Evolutionary conservation across 768 basidiomycete genomes (phyloP).

Genomic region (Mycena filopes): DNA sequence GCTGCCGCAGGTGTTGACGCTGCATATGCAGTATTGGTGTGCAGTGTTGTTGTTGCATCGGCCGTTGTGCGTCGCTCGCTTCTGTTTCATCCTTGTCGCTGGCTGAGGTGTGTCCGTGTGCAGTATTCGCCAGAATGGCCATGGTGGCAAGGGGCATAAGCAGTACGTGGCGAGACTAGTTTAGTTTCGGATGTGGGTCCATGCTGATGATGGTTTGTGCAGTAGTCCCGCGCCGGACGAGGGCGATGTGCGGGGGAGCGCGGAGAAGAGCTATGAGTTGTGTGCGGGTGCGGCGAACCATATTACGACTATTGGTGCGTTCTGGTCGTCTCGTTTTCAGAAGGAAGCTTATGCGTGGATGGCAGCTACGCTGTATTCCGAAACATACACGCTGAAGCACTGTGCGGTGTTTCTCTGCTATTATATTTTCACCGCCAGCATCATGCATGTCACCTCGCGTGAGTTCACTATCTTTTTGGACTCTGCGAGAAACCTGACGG

Average conservation of each 20-base stretch:
- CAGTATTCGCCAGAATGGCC: constrained; percentile 56
- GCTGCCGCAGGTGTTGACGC: constrained; percentile 73
- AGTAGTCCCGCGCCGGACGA: constrained; percentile 58
- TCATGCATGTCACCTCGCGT: constrained; percentile 84
- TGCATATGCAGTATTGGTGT: constrained; percentile 92
- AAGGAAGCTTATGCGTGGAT: not conserved
- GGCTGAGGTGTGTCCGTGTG: constrained; percentile 17
- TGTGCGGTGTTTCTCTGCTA: constrained; percentile 80
- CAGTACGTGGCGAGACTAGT: constrained; percentile 47
- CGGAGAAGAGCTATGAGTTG: constrained; percentile 76
- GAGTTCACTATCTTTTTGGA: constrained; percentile 42
- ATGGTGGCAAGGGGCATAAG: constrained; percentile 48
- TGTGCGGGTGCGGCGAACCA: constrained; percentile 84
- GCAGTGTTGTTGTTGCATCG: constrained; percentile 78
- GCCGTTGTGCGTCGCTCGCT: constrained; percentile 70
- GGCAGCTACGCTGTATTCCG: constrained; percentile 67
- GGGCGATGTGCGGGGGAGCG: constrained; percentile 60
- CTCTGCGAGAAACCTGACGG: constrained; percentile 6
- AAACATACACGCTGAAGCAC: constrained; percentile 68
- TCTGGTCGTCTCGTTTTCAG: not conserved
- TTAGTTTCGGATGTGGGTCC: not conserved
- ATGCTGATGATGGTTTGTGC: not conserved
- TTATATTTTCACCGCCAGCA: constrained; percentile 81
- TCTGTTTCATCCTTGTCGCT: constrained; percentile 2
- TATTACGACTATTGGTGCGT: constrained; percentile 73